Conservation (phyloP, 768 basidiomycete genomes). For the Lentinula sp. region DNA sequence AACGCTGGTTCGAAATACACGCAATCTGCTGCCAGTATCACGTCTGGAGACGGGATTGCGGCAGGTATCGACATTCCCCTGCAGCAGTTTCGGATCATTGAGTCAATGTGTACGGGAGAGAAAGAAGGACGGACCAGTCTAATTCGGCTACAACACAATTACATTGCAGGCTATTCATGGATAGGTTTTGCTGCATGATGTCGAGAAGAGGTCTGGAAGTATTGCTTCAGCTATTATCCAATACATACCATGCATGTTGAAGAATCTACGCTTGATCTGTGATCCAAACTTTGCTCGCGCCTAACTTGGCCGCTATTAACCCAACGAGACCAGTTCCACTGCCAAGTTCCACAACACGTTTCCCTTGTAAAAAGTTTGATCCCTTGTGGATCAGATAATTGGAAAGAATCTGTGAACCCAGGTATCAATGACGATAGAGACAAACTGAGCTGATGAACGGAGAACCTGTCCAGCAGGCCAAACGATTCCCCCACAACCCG, state of each 20-base stretch:
- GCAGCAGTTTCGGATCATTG: slow-evolving; percentile 8
- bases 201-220: slow-evolving; percentile 59
- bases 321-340: slow-evolving; percentile 94
- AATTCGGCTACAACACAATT: slow-evolving; percentile 62
- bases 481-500: slow-evolving; percentile 87
- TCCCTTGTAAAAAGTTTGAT: slow-evolving; percentile 40
- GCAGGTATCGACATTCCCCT: slow-evolving; percentile 64
- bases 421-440: slow-evolving; percentile 4
- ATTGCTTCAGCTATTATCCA: neutral
- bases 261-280: slow-evolving; percentile 86
- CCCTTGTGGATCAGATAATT: slow-evolving; percentile 64
- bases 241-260: slow-evolving; percentile 6
- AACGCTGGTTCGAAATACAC: slow-evolving; percentile 96
- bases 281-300: slow-evolving; percentile 59
- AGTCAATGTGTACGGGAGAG: neutral
- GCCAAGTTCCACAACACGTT: slow-evolving; percentile 75
- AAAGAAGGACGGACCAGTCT: slow-evolving; percentile 57
- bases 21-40: slow-evolving; percentile 89
- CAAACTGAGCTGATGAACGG: slow-evolving; percentile 6
- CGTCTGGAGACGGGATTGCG: slow-evolving; percentile 43
- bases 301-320: slow-evolving; percentile 68
- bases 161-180: slow-evolving; percentile 51
- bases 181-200: slow-evolving; percentile 74
- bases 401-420: slow-evolving; percentile 58
- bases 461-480: slow-evolving; percentile 90